Evolutionary conservation across 108 stramenopile species (phyloP).

Genomic region (Cyclostephanos invisitatus): DNA sequence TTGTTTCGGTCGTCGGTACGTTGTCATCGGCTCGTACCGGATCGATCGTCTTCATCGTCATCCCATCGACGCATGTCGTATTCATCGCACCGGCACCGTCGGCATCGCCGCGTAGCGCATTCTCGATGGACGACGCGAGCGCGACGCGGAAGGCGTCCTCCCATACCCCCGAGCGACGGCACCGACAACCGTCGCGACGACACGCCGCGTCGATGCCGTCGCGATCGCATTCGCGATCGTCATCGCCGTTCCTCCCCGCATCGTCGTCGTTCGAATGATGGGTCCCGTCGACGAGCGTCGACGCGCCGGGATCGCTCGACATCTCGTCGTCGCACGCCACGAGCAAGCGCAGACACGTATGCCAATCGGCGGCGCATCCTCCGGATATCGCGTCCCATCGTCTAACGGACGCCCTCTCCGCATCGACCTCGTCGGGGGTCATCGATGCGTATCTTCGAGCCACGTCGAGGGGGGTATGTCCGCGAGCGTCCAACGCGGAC

Average conservation of each 20-base stretch:
- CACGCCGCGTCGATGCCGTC: conserved; percentile 28
- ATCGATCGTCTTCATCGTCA: too few species aligned
- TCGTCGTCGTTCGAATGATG: not conserved
- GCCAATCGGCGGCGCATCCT: conserved; percentile 64
- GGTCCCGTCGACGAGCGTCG: too few species aligned
- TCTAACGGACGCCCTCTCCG: conserved; percentile 53
- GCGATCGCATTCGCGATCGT: conserved; percentile 12
- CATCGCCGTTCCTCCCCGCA: conserved; percentile 22
- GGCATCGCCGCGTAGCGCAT: not conserved
- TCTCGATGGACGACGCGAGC: conserved; percentile 45
- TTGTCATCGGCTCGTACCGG: too few species aligned
- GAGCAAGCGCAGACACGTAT: conserved; percentile 55
- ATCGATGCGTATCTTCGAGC: conserved; percentile 42
- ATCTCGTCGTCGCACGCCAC: conserved; percentile 19
- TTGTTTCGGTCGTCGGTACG: not conserved
- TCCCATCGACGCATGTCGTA: too few species aligned
- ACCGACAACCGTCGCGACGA: conserved; percentile 24
- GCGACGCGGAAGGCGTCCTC: conserved; percentile 58
- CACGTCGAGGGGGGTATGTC: conserved; percentile 54
- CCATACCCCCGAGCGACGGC: conserved; percentile 61
- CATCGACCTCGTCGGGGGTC: conserved; percentile 36
- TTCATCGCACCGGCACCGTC: too few species aligned
- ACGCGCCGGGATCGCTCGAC: not conserved
- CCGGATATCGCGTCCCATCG: conserved; percentile 87
- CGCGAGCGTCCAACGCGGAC: conserved; percentile 22